Percentiles rank a stretch among this genome's conserved stretches.
These are phyloP conservation scores for Nymphaea thermarum DNA, from an alignment of 164 flowering plant genomes.

Conservation along the genomic window DNA sequence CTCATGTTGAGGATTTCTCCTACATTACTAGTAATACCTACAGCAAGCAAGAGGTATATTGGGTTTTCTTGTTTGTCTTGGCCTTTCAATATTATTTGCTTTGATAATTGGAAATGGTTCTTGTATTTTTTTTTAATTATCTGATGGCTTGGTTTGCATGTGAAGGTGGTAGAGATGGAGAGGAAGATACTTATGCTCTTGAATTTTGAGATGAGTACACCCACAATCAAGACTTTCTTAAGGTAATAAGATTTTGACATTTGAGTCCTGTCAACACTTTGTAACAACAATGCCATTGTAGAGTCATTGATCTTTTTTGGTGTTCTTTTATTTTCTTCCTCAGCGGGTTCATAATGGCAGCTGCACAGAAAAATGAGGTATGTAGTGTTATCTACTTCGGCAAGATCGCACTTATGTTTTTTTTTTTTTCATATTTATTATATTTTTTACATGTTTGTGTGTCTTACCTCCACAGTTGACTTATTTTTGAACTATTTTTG, in stretches of 20 bases:
- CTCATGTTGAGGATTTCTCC: slow-evolving; percentile 71
- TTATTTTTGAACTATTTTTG: slow-evolving; percentile 1
- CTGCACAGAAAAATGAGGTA: slow-evolving; percentile 28
- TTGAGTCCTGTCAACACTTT: background rate
- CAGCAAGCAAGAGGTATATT: slow-evolving; percentile 48
- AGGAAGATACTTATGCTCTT: slow-evolving; percentile 39
- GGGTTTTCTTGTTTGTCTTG: background rate
- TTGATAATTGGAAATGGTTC: background rate
- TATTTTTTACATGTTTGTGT: background rate
- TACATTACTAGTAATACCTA: slow-evolving; percentile 85
- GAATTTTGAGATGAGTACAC: slow-evolving; percentile 53
- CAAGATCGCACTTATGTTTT: too few species aligned
- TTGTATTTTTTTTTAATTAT: background rate
- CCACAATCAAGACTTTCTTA: slow-evolving; percentile 52
- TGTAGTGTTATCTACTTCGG: background rate
- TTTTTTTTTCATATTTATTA: background rate
- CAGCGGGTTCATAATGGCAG: slow-evolving; percentile 49
- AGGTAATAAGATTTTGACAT: slow-evolving; percentile 18
- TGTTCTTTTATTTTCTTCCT: background rate
- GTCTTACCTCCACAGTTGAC: background rate
- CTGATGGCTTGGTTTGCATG: background rate
- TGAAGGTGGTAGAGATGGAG: slow-evolving; percentile 61
- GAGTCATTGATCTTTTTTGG: background rate
- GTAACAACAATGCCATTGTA: background rate
- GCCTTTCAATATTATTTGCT: background rate